Evolutionary conservation across 371 early-diverging fungal genomes (phyloP).

Genomic region (Haplosporangium sp.): DNA sequence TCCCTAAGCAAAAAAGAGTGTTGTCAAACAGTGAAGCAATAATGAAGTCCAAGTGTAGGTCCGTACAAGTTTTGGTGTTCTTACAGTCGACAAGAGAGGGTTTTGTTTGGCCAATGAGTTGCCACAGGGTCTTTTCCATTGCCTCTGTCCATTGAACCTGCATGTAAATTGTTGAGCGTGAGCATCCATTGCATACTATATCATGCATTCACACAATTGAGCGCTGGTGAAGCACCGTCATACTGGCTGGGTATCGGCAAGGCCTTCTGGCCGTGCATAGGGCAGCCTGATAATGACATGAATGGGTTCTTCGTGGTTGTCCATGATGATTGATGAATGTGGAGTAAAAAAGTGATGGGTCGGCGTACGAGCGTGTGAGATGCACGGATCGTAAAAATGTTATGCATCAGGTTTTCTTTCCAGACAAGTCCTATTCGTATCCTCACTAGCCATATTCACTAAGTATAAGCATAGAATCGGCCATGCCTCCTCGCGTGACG

Average conservation of each 20-base stretch:
- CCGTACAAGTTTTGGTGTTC: background rate
- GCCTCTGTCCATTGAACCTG: slow-evolving; percentile 75
- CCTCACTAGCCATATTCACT: too few relatives aligned
- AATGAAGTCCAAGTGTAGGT: background rate
- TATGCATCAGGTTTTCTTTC: too few relatives aligned
- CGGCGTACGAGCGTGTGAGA: too few relatives aligned
- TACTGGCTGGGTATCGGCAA: slow-evolving; percentile 68
- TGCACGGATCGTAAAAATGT: too few relatives aligned
- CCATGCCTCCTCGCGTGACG: too few relatives aligned
- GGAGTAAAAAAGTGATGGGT: background rate
- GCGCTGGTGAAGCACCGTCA: background rate
- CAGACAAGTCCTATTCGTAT: too few relatives aligned
- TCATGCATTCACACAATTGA: background rate
- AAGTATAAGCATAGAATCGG: too few relatives aligned
- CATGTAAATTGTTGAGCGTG: background rate
- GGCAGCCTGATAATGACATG: slow-evolving; percentile 72
- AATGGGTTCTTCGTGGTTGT: slow-evolving; percentile 45
- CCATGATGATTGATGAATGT: slow-evolving; percentile 15
- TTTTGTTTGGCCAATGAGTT: slow-evolving; percentile 68
- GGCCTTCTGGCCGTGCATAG: slow-evolving; percentile 65
- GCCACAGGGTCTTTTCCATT: slow-evolving; percentile 73
- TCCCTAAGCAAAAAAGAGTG: slow-evolving; percentile 57
- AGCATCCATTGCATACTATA: too few relatives aligned
- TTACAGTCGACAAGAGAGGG: slow-evolving; percentile 65
- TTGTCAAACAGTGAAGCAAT: background rate